Percentiles rank a stretch among this genome's conserved stretches.
phyloP scores from a whole-genome alignment of 83 land plant species.

The Thuja plicata region DNA sequence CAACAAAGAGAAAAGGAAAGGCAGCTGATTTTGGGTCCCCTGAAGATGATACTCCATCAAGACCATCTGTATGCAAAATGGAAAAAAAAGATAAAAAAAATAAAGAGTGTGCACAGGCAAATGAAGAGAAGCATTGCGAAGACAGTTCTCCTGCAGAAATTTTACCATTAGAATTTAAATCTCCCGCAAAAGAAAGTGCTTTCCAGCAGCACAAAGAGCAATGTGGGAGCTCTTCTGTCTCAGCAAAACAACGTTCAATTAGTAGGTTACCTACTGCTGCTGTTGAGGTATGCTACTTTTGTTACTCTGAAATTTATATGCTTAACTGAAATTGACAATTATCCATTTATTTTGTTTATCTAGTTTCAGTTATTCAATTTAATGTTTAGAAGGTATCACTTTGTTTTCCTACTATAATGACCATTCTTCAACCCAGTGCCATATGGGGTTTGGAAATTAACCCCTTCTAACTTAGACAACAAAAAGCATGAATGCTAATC shows the following conservation, averaged over 20 bases:
- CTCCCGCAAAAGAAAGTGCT: background rate
- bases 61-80: background rate
- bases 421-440: too few species aligned
- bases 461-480: too few species aligned
- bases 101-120: background rate
- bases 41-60: background rate
- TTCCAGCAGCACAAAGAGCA: background rate
- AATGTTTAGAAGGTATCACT: background rate
- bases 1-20: background rate
- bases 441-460: too few species aligned
- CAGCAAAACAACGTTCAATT: background rate
- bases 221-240: background rate
- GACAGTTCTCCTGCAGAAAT: background rate
- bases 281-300: constrained; percentile 7
- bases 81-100: background rate
- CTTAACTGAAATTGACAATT: background rate
- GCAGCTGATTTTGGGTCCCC: background rate
- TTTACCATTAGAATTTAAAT: background rate
- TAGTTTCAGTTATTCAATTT: background rate
- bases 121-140: background rate
- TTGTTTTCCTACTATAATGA: background rate
- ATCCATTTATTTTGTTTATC: background rate
- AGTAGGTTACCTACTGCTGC: constrained; percentile 14
- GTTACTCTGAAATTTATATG: background rate
- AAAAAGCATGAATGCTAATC: too few species aligned